Evolutionary conservation across 2,329 filamentous ascomycete species (phyloP).

Genomic region (Diaporthe velutina): DNA sequence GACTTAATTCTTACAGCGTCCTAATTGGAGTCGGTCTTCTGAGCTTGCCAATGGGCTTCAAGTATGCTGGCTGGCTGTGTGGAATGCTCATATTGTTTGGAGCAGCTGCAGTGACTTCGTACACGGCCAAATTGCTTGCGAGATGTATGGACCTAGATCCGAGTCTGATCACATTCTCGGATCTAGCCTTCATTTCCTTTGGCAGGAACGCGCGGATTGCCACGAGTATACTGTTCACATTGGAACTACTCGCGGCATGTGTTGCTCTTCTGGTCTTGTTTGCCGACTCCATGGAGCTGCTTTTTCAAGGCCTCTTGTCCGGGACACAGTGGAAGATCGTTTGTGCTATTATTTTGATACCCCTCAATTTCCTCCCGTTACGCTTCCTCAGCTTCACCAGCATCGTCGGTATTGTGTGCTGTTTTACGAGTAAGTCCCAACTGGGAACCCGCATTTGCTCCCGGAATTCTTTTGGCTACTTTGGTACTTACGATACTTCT

Average conservation of each 20-base stretch:
- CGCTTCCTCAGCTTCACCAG: constrained; percentile 90
- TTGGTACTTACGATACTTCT: not conserved
- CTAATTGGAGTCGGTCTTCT: constrained; percentile 91
- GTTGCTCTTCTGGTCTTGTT: constrained; percentile 95
- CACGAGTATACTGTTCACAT: constrained; percentile 86
- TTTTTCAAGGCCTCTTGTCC: constrained; percentile 78
- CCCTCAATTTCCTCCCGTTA: constrained; percentile 87
- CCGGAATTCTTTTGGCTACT: constrained; percentile 21
- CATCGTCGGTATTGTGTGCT: constrained; percentile 91
- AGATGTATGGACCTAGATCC: constrained; percentile 90
- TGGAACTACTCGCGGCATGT: constrained; percentile 89
- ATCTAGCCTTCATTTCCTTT: constrained; percentile 92
- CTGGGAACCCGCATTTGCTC: not conserved
- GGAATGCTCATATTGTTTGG: constrained; percentile 82
- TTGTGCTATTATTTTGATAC: constrained; percentile 82
- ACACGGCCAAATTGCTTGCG: constrained; percentile 87
- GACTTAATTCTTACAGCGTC: constrained; percentile 60
- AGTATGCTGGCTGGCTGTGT: constrained; percentile 89
- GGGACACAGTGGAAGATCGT: constrained; percentile 86
- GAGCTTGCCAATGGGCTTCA: constrained; percentile 88
- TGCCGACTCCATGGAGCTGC: constrained; percentile 84
- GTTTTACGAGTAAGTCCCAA: constrained; percentile 80
- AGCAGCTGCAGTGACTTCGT: constrained; percentile 81
- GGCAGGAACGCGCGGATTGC: constrained; percentile 84
- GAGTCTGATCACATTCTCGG: constrained; percentile 92